phyloP scores from a whole-genome alignment of 352 stramenopile species.

The Pythium sukuiense region DNA sequence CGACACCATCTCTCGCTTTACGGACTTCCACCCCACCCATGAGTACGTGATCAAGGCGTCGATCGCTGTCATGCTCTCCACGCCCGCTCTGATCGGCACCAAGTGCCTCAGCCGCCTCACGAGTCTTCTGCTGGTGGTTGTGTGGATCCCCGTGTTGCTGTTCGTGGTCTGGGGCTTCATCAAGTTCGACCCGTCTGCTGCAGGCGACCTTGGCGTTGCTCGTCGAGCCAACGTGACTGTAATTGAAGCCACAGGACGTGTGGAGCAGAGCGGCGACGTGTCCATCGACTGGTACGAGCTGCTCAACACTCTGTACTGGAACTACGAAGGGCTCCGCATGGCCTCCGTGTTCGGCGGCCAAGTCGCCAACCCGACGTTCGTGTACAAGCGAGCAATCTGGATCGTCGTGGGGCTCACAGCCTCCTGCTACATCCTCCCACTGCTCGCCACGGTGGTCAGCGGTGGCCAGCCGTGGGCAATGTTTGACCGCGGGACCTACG shows the following conservation, averaged over 20 bases:
- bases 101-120: constrained; percentile 20
- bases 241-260: not conserved
- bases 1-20: not conserved
- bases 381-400: constrained; percentile 76
- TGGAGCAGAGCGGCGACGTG: constrained; percentile 12
- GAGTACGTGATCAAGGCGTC: constrained; percentile 23
- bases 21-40: not conserved
- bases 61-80: constrained; percentile 21
- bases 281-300: constrained; percentile 59
- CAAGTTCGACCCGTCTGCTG: not conserved
- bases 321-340: constrained; percentile 88
- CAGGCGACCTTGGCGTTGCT: constrained; percentile 2
- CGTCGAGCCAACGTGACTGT: constrained; percentile 11
- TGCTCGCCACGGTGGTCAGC: constrained; percentile 64
- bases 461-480: constrained; percentile 14
- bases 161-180: constrained; percentile 27
- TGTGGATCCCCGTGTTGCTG: constrained; percentile 22
- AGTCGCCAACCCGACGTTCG: constrained; percentile 64
- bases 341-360: constrained; percentile 85
- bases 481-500: constrained; percentile 20
- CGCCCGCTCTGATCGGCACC: constrained; percentile 27
- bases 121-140: constrained; percentile 9
- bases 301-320: constrained; percentile 94
- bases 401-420: constrained; percentile 61
- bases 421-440: constrained; percentile 70